Percentiles rank a stretch among this genome's conserved stretches.
Conservation (phyloP, 1,284 basidiomycete species). For the Singerocomus inundabilis region DNA sequence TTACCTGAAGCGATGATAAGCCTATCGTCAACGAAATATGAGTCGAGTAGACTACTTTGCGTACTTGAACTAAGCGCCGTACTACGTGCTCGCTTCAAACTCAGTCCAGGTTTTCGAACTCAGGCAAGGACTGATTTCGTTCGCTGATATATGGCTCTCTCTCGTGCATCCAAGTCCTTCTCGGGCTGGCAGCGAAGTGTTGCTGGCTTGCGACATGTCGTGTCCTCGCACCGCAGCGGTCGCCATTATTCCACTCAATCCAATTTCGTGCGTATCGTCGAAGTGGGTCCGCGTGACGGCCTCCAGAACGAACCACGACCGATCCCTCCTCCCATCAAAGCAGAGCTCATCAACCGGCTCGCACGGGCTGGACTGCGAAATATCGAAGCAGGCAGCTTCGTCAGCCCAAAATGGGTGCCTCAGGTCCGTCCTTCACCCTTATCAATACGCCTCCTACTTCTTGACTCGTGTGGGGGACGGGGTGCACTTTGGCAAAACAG, state of each 20-base stretch:
- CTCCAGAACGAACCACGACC: constrained; percentile 86
- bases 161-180: constrained; percentile 2
- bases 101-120: no score
- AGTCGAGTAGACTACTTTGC: no score
- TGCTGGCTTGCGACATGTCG: background rate
- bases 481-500: constrained; percentile 41
- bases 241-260: constrained; percentile 15
- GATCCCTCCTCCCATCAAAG: constrained; percentile 75
- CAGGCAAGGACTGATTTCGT: no score
- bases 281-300: constrained; percentile 91
- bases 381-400: constrained; percentile 91
- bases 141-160: constrained; percentile 13
- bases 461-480: no score
- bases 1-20: no score
- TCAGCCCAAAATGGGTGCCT: constrained; percentile 91
- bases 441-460: no score
- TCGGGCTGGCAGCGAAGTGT: background rate
- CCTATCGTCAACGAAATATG: no score
- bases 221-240: background rate
- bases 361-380: constrained; percentile 66
- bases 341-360: constrained; percentile 79
- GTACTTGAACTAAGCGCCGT: no score
- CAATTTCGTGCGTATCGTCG: constrained; percentile 61
- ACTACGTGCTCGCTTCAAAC: no score
- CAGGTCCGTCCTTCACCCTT: constrained; percentile 54